Conservation (phyloP, 495 filamentous ascomycete genomes). For the Neurospora sp. region DNA sequence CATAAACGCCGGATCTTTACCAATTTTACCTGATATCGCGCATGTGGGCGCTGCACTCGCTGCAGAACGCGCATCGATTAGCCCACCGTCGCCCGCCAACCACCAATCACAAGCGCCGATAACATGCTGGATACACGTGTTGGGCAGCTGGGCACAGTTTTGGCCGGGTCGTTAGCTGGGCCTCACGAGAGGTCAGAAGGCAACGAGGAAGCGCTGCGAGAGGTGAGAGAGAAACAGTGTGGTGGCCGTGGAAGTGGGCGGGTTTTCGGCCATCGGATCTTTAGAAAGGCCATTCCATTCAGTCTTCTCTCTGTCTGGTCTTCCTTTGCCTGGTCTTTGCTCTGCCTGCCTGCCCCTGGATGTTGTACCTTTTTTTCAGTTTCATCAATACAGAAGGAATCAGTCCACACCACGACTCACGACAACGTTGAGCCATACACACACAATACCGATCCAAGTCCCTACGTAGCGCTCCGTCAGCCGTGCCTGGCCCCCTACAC, state of each 20-base stretch:
- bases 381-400: neutral
- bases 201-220: neutral
- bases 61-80: neutral
- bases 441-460: neutral
- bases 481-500: neutral
- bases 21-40: neutral
- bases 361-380: neutral
- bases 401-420: neutral
- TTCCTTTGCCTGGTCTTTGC: neutral
- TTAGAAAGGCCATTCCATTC: neutral
- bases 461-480: neutral
- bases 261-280: neutral
- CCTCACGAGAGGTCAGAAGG: neutral
- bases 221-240: neutral
- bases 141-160: neutral
- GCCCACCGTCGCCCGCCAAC: neutral
- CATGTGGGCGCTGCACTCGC: neutral
- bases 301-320: neutral
- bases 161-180: neutral
- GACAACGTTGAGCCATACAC: neutral
- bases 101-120: neutral
- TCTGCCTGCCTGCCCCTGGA: neutral
- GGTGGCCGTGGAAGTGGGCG: neutral
- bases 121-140: neutral
- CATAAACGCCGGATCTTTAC: neutral